Base-by-base conservation (phyloP, 352 stramenopile species). In the Plasmopara halstedii region DNA sequence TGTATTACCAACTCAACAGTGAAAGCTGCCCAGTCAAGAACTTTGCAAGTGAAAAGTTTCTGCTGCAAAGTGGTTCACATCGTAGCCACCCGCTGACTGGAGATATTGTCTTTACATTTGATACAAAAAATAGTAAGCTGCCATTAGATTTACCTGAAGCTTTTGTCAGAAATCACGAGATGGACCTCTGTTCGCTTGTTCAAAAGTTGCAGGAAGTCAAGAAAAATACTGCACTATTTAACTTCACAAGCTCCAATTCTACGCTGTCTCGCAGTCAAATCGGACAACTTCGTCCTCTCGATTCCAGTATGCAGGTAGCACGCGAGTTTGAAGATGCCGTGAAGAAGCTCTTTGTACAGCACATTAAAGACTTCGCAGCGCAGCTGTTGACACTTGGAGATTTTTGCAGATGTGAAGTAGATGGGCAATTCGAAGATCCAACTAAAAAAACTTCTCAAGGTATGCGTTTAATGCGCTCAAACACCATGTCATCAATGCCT, bases 301-400 rank as follows among this genome's bases (percentile, higher is more conserved):
- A 78, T 20, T 44, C 72, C 6, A 44, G 55, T 2, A 17, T 68
- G 2, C 42, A 56, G 2, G 45, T 84, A 11, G 58, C 63, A 4
- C 50, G 56, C 2, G 64, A 81, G 14, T 69, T 76, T 14, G 74
- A 85, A 50, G 57, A 64, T 14, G 60, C 35, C 8, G 46, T 91
- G 14, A 85, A 84, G 41, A 58, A 62, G 2, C 22, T 87, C 4
- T 60, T 88, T n/a, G 43, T 67, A 1, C 63, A 67, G 4, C 70
- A 83, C 33, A 68, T 88, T 15, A 60, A 71, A 25, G 44, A 73
- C n/a, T 70, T 91, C 37, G 54, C 76, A 1, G 34, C 34, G 0
- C 66, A 80, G 45, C 58, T 91, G 10, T 47, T 85, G 20, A 88
- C 80, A 1, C 52, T 91, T 7, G 80, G 80, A 13, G 80, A 91